Conservation (phyloP, 768 basidiomycete genomes). For the Podaxis carcinomalis region DNA sequence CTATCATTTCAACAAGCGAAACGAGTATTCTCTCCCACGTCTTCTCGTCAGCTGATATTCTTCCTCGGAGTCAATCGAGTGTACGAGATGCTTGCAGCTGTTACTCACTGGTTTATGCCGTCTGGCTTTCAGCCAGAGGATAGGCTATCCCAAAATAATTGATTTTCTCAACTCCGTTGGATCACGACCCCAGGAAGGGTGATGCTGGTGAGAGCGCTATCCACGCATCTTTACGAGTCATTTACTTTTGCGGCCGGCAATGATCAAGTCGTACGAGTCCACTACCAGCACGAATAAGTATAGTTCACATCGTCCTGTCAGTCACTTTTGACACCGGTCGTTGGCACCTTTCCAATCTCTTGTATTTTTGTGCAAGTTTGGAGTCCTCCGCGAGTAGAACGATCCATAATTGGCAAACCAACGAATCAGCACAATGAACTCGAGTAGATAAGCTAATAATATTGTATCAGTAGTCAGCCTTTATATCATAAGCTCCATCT, state of each 20-base stretch:
- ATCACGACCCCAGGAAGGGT: neutral
- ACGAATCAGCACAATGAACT: neutral
- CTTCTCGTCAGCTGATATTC: neutral
- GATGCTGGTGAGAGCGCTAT: neutral
- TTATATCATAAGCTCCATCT: neutral
- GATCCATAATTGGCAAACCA: neutral
- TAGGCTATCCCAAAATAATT: neutral
- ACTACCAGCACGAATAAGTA: neutral
- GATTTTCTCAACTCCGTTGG: neutral
- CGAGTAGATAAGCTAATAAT: slow-evolving; percentile 6
- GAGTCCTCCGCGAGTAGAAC: neutral
- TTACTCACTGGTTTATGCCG: neutral
- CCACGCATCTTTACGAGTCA: no score
- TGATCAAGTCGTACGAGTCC: neutral
- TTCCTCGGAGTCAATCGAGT: neutral
- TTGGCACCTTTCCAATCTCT: neutral
- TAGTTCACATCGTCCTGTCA: neutral
- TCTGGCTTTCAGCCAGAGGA: neutral
- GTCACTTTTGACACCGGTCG: neutral
- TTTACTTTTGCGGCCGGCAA: neutral
- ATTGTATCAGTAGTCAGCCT: neutral
- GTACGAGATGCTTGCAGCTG: neutral
- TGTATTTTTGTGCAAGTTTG: neutral
- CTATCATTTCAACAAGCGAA: neutral
- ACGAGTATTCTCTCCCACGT: neutral